Evolutionary conservation across 306 rosid species (phyloP).

Genomic region (Acacia acuminata): DNA sequence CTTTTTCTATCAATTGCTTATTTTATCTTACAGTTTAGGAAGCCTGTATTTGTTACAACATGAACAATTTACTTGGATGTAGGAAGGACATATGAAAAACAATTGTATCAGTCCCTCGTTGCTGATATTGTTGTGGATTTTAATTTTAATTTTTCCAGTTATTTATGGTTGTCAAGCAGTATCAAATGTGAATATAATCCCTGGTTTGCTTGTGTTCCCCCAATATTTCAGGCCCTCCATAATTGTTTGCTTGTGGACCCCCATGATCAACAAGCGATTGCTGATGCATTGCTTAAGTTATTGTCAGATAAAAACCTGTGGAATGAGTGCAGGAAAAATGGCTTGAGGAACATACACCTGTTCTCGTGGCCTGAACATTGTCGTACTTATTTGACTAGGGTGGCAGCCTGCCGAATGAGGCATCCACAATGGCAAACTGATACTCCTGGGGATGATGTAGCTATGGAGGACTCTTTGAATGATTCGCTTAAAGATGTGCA

Average conservation of each 20-base stretch:
- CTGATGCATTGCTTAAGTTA: slow-evolving; percentile 64
- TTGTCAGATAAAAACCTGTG: slow-evolving; percentile 66
- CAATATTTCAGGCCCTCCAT: slow-evolving; percentile 50
- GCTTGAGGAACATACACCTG: slow-evolving; percentile 67
- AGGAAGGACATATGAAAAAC: neutral
- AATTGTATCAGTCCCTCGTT: neutral
- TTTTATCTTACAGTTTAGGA: neutral
- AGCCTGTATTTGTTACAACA: neutral
- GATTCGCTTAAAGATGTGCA: slow-evolving; percentile 74
- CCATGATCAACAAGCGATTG: slow-evolving; percentile 65
- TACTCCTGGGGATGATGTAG: slow-evolving; percentile 63
- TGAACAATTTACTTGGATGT: slow-evolving; percentile 17
- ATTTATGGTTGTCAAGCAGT: neutral
- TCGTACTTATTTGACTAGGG: slow-evolving; percentile 70
- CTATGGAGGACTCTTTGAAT: slow-evolving; percentile 53
- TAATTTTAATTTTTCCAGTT: slow-evolving; percentile 2
- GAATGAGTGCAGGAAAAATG: slow-evolving; percentile 69
- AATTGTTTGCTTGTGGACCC: slow-evolving; percentile 80
- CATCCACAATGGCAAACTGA: slow-evolving; percentile 74
- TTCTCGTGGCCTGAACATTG: slow-evolving; percentile 82
- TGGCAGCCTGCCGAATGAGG: slow-evolving; percentile 74
- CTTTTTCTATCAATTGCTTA: neutral
- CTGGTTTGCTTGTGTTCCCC: slow-evolving; percentile 10
- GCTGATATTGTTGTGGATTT: slow-evolving; percentile 1
- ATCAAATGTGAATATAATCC: slow-evolving; percentile 2